phyloP scores from a whole-genome alignment of 192 early-diverging fungal species.

The Linnemannia zychae region DNA sequence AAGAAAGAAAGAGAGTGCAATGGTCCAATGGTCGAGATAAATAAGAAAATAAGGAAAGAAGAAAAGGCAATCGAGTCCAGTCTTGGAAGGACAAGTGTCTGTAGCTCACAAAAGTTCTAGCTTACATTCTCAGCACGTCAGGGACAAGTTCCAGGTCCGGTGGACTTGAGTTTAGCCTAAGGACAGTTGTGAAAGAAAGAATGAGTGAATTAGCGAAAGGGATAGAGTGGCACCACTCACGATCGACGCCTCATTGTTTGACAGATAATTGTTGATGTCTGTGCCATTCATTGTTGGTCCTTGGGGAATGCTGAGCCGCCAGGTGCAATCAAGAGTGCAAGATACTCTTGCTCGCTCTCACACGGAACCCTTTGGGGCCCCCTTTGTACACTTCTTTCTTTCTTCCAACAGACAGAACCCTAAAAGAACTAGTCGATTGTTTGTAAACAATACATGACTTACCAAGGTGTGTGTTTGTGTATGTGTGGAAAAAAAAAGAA shows the following conservation, averaged over 20 bases:
- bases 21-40: background rate
- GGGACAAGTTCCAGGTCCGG: background rate
- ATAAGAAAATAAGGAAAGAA: background rate
- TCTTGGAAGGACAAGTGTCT: background rate
- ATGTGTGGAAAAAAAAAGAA: background rate
- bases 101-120: too few species aligned
- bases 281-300: background rate
- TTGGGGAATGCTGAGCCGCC: background rate
- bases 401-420: slow-evolving; percentile 1
- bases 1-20: background rate
- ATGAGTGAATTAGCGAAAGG: background rate
- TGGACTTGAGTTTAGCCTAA: background rate
- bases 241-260: background rate
- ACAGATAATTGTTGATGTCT: background rate
- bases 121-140: too few species aligned
- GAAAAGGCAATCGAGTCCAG: background rate
- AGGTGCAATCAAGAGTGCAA: background rate
- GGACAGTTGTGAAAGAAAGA: background rate
- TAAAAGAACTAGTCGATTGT: background rate
- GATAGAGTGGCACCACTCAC: background rate
- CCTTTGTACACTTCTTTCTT: background rate
- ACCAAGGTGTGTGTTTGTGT: background rate
- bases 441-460: background rate
- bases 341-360: too few species aligned
- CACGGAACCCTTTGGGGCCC: too few species aligned